Evolutionary conservation across 352 stramenopile genomes (phyloP).

Genomic region (Pythium insidiosum): DNA sequence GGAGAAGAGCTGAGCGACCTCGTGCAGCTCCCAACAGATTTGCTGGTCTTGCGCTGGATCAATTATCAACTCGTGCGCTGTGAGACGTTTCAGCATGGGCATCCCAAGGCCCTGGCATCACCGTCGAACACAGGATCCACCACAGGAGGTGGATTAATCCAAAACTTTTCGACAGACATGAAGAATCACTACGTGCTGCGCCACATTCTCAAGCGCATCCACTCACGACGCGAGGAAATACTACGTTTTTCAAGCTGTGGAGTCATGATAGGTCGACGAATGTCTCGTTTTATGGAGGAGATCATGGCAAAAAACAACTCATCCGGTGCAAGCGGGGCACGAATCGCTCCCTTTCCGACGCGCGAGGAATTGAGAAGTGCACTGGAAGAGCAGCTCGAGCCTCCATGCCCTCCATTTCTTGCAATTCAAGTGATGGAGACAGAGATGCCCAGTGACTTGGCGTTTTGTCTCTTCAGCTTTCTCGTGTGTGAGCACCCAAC

Average conservation of each 20-base stretch:
- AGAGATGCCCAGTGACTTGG: conserved; percentile 32
- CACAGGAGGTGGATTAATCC: conserved; percentile 43
- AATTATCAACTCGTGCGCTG: conserved; percentile 52
- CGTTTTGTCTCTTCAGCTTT: conserved; percentile 56
- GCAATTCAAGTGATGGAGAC: conserved; percentile 23
- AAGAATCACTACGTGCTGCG: conserved; percentile 42
- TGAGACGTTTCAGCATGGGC: conserved; percentile 20
- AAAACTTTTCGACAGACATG: conserved; percentile 69
- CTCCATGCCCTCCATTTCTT: conserved; percentile 33
- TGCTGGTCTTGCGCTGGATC: conserved; percentile 64
- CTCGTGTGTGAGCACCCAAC: conserved; percentile 47
- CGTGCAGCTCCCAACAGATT: conserved; percentile 34
- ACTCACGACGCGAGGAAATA: conserved; percentile 7
- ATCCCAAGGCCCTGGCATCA: neutral
- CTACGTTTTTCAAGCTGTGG: neutral
- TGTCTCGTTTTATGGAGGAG: neutral
- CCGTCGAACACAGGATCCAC: too few relatives aligned
- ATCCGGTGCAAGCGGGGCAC: neutral
- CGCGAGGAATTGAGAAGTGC: conserved; percentile 29
- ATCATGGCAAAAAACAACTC: neutral
- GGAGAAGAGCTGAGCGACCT: conserved; percentile 50
- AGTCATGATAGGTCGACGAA: neutral
- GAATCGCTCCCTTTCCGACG: conserved; percentile 20
- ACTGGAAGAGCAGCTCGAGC: conserved; percentile 28
- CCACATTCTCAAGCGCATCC: conserved; percentile 35